A percentile compares a stretch with the other conserved stretches of the same genome.
Evolutionary conservation across 2,329 filamentous ascomycete species (phyloP).

Genomic region (Alternaria infectoria): DNA sequence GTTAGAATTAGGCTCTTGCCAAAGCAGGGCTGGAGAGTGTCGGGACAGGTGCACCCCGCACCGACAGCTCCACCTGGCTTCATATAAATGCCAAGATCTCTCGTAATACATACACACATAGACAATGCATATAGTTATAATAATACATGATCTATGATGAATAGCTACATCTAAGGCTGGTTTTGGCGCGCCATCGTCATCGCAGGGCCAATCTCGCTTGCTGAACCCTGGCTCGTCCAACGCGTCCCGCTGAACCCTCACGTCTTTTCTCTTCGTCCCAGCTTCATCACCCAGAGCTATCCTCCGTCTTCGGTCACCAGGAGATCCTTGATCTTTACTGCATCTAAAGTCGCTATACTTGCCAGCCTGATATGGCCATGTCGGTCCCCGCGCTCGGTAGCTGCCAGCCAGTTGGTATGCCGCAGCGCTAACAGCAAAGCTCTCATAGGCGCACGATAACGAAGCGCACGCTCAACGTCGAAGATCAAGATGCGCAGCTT

Average conservation of each 20-base stretch:
- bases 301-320: not conserved
- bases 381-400: not conserved
- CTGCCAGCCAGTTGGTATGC: not conserved
- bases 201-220: not conserved
- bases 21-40: conserved; percentile 28
- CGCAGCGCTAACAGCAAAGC: not conserved
- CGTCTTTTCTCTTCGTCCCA: not conserved
- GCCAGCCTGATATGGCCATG: too few relatives aligned
- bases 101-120: too few relatives aligned
- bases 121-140: too few relatives aligned
- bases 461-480: not conserved
- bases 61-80: not conserved
- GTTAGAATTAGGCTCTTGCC: conserved; percentile 19
- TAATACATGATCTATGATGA: too few relatives aligned
- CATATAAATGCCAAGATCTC: not conserved
- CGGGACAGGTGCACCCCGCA: conserved; percentile 12
- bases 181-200: not conserved
- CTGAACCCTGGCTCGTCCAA: not conserved
- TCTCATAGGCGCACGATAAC: not conserved
- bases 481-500: not conserved
- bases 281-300: not conserved
- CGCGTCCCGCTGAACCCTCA: not conserved
- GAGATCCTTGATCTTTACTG: not conserved
- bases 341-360: not conserved
- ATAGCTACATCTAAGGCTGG: too few relatives aligned